phyloP scores from a whole-genome alignment of 2,329 filamentous ascomycete genomes.

The Colletotrichum camelliae region DNA sequence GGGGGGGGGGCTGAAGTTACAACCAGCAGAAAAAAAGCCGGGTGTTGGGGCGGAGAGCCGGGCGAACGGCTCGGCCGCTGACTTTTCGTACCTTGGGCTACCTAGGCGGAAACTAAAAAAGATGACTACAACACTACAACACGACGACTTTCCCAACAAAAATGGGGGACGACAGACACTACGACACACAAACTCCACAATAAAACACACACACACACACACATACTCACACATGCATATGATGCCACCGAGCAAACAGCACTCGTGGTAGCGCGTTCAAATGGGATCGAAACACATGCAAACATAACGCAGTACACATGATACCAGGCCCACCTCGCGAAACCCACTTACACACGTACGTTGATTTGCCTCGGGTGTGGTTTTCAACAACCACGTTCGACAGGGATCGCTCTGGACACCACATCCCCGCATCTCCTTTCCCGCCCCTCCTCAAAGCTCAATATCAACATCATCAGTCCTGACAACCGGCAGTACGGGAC shows the following conservation, averaged over 20 bases:
- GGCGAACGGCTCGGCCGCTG: conserved; percentile 18
- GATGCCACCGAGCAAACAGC: neutral
- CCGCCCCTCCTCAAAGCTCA: neutral
- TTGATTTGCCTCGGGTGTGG: neutral
- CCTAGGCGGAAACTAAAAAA: neutral
- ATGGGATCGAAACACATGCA: neutral
- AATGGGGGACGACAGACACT: neutral
- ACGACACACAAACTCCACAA: neutral
- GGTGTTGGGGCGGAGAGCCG: conserved; percentile 17
- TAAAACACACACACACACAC: neutral
- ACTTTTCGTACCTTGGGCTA: neutral
- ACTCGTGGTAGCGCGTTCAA: neutral
- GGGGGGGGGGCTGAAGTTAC: neutral
- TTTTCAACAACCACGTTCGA: neutral
- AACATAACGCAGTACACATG: neutral
- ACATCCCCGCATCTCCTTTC: neutral
- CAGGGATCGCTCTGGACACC: neutral
- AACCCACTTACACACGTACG: neutral
- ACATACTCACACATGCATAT: neutral
- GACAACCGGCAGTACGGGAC: neutral
- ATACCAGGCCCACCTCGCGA: neutral
- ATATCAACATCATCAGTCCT: neutral
- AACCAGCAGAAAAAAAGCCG: neutral
- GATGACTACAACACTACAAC: neutral
- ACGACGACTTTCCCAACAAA: neutral